Conservation (phyloP, 805 yeast genomes). For the Geotrichum ghanense region DNA sequence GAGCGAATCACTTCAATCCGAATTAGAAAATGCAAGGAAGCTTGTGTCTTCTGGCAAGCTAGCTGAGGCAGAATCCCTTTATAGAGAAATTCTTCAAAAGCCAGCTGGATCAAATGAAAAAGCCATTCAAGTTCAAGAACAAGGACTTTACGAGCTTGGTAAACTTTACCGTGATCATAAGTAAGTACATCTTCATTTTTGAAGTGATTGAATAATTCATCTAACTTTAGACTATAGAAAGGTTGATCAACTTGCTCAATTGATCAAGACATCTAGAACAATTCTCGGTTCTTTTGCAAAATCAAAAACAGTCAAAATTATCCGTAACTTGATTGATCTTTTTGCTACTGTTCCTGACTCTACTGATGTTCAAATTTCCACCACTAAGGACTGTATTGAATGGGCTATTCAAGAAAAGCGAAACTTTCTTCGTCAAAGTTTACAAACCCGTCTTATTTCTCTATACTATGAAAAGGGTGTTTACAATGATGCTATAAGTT, state of each 20-base stretch:
- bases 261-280: slow-evolving; percentile 57
- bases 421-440: slow-evolving; percentile 76
- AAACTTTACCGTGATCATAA: slow-evolving; percentile 43
- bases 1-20: background rate
- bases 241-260: slow-evolving; percentile 40
- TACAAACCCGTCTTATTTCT: slow-evolving; percentile 73
- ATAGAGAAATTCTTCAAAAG: slow-evolving; percentile 35
- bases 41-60: slow-evolving; percentile 40
- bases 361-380: slow-evolving; percentile 56
- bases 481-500: slow-evolving; percentile 58
- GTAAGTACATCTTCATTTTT: background rate
- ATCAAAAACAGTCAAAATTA: slow-evolving; percentile 88
- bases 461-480: slow-evolving; percentile 55
- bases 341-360: slow-evolving; percentile 54
- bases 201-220: slow-evolving; percentile 2
- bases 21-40: slow-evolving; percentile 26
- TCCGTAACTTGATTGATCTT: slow-evolving; percentile 68
- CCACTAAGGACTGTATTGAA: slow-evolving; percentile 68
- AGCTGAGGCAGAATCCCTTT: slow-evolving; percentile 48
- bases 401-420: slow-evolving; percentile 83
- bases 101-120: slow-evolving; percentile 26
- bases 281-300: slow-evolving; percentile 78
- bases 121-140: slow-evolving; percentile 46
- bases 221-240: slow-evolving; percentile 20
- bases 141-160: slow-evolving; percentile 67